phyloP scores from a whole-genome alignment of 2,329 filamentous ascomycete species.

The Botrytis deweyae region DNA sequence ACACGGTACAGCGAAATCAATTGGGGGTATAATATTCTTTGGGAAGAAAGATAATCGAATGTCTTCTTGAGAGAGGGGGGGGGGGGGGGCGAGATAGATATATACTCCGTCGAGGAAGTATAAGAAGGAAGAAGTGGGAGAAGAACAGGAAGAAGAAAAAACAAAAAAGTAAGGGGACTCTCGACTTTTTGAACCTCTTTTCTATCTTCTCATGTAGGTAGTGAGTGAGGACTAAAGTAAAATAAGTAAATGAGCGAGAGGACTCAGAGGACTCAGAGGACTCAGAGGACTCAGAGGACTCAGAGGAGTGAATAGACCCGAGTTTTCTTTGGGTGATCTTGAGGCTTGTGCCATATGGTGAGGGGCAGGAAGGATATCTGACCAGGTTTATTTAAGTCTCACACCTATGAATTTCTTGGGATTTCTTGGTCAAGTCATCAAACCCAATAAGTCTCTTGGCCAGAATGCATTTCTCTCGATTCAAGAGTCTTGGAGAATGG shows the following conservation, averaged over 20 bases:
- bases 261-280: neutral
- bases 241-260: too few species aligned
- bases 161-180: neutral
- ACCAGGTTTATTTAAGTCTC: slow-evolving; percentile 6
- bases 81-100: neutral
- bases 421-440: slow-evolving; percentile 5
- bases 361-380: slow-evolving; percentile 5
- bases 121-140: neutral
- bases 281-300: too few species aligned
- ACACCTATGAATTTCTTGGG: neutral
- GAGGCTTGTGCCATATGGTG: slow-evolving; percentile 5
- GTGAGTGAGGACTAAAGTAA: neutral
- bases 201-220: neutral
- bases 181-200: neutral
- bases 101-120: neutral
- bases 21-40: neutral
- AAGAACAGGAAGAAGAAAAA: neutral
- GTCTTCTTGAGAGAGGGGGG: neutral
- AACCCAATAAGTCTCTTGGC: neutral
- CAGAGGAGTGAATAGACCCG: slow-evolving; percentile 9
- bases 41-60: neutral
- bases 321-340: neutral
- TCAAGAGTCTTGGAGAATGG: neutral
- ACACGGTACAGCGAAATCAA: slow-evolving; percentile 4
- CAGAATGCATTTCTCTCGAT: neutral